Evolutionary conservation across 2,329 filamentous ascomycete genomes (phyloP).

Genomic region (Botrytis squamosa): DNA sequence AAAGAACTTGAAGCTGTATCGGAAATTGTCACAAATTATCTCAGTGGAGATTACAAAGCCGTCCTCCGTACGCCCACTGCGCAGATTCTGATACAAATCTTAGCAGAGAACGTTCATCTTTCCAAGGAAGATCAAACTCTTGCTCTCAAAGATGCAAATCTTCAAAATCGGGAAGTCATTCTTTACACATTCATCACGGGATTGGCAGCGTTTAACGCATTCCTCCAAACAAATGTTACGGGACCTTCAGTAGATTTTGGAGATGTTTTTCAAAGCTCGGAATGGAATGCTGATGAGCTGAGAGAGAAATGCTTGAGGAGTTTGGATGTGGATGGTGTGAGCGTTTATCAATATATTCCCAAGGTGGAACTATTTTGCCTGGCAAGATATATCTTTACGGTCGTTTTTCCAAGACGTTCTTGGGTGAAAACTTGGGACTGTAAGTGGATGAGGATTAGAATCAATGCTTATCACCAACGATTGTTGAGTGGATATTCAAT

Average conservation of each 20-base stretch:
- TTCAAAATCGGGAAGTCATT: conserved; percentile 23
- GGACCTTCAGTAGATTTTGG: conserved; percentile 69
- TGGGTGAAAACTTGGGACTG: conserved; percentile 32
- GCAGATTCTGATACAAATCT: conserved; percentile 32
- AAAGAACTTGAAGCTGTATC: conserved; percentile 32
- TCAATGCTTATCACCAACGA: conserved; percentile 71
- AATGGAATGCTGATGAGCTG: conserved; percentile 21
- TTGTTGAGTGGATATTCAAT: conserved; percentile 47
- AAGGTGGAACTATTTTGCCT: conserved; percentile 80
- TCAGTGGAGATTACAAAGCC: conserved; percentile 37
- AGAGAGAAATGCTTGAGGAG: conserved; percentile 62
- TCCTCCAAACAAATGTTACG: conserved; percentile 84
- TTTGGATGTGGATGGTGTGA: conserved; percentile 79
- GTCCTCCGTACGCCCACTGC: conserved; percentile 35
- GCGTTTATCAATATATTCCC: conserved; percentile 80
- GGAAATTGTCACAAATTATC: conserved; percentile 32
- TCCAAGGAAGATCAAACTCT: conserved; percentile 25
- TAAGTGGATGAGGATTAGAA: conserved; percentile 57
- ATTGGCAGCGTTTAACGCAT: conserved; percentile 70
- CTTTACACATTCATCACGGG: conserved; percentile 47
- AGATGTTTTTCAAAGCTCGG: conserved; percentile 41
- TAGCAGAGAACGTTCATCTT: conserved; percentile 28
- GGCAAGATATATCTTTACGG: conserved; percentile 54
- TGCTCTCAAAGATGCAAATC: conserved; percentile 25
- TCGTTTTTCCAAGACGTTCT: conserved; percentile 36